These are phyloP conservation scores for Ogataea trehalophila DNA, from an alignment of 805 yeast genomes.

Conservation along the genomic window DNA sequence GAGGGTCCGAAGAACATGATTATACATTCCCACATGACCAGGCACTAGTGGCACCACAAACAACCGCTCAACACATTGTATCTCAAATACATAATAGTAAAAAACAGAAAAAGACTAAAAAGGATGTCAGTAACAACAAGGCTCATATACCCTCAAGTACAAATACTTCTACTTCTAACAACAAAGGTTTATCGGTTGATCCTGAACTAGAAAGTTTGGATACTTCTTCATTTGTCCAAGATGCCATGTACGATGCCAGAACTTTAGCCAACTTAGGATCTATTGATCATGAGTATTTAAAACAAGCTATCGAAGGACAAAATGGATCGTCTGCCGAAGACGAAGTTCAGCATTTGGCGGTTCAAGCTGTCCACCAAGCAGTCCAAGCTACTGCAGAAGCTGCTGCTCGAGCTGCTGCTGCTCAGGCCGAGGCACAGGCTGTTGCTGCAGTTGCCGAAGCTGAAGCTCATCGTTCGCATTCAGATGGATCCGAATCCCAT, in stretches of 20 bases:
- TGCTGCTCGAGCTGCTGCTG: slow-evolving; percentile 14
- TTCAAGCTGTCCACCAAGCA: slow-evolving; percentile 26
- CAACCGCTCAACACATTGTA: background rate
- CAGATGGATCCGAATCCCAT: background rate
- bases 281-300: slow-evolving; percentile 28
- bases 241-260: slow-evolving; percentile 65
- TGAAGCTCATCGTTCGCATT: background rate
- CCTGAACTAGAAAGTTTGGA: slow-evolving; percentile 53
- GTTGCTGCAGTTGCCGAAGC: slow-evolving; percentile 14
- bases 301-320: slow-evolving; percentile 22
- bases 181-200: slow-evolving; percentile 36
- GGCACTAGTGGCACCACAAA: background rate
- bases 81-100: background rate
- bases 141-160: background rate
- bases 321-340: slow-evolving; percentile 19
- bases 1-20: slow-evolving; percentile 9
- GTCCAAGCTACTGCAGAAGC: slow-evolving; percentile 14
- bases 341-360: slow-evolving; percentile 29
- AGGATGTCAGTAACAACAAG: background rate
- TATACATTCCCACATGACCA: background rate
- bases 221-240: slow-evolving; percentile 49
- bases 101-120: slow-evolving; percentile 7
- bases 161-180: background rate
- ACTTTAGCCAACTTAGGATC: slow-evolving; percentile 46
- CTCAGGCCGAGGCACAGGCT: slow-evolving; percentile 26